These are phyloP conservation scores for Thermochaetoides dissita DNA, from an alignment of 2,329 filamentous ascomycete species.

Conservation along the genomic window DNA sequence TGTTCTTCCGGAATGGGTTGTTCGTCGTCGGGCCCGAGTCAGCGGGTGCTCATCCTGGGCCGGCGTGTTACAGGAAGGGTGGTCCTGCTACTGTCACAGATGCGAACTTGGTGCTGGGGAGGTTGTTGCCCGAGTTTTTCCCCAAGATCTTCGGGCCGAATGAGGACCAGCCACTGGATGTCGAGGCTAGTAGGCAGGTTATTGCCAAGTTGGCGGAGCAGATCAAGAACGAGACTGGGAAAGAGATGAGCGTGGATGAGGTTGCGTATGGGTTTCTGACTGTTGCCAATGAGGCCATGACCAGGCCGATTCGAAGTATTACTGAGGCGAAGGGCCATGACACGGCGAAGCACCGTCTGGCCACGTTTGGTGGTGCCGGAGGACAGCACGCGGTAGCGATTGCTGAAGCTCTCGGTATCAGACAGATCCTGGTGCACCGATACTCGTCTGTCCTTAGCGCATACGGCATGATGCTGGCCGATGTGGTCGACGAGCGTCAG, in stretches of 20 bases:
- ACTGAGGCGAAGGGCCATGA: slow-evolving; percentile 90
- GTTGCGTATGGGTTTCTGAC: slow-evolving; percentile 82
- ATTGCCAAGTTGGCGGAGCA: slow-evolving; percentile 64
- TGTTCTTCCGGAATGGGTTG: slow-evolving; percentile 80
- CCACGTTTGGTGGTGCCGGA: slow-evolving; percentile 83
- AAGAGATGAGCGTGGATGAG: slow-evolving; percentile 63
- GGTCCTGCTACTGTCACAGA: slow-evolving; percentile 88
- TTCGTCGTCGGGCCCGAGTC: slow-evolving; percentile 87
- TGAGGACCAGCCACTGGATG: slow-evolving; percentile 68
- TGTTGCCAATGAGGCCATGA: slow-evolving; percentile 86
- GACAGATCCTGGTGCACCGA: slow-evolving; percentile 70
- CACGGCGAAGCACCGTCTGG: slow-evolving; percentile 76
- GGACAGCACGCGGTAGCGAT: slow-evolving; percentile 90
- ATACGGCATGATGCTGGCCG: slow-evolving; percentile 84
- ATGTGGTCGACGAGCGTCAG: slow-evolving; percentile 84
- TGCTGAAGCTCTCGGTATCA: slow-evolving; percentile 69
- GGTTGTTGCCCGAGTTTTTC: slow-evolving; percentile 80
- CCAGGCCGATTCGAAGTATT: slow-evolving; percentile 72
- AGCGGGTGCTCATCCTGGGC: slow-evolving; percentile 76
- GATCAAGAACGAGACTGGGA: slow-evolving; percentile 63
- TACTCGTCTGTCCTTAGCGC: slow-evolving; percentile 84
- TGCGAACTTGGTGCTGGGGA: slow-evolving; percentile 73
- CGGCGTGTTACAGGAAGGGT: slow-evolving; percentile 80
- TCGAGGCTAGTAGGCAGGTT: slow-evolving; percentile 57
- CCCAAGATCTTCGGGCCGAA: slow-evolving; percentile 89